phyloP scores from a whole-genome alignment of 1,284 basidiomycete species.

The Ceratobasidium sp. region DNA sequence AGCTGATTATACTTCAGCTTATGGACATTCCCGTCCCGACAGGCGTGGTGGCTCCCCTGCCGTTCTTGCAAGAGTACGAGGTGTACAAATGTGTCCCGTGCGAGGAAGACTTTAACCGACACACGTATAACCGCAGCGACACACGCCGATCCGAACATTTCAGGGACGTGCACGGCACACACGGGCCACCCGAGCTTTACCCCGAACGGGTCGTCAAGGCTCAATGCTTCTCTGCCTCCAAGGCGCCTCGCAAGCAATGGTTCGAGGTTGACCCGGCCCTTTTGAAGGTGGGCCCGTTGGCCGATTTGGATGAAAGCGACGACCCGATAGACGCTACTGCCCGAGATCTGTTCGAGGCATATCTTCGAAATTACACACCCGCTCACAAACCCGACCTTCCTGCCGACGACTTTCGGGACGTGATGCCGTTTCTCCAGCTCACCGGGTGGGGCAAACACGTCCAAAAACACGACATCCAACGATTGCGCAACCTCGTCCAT shows the following conservation, averaged over 20 bases:
- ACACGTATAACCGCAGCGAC: not conserved
- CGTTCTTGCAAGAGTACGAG: not conserved
- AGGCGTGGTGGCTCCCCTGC: not conserved
- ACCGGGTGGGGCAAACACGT: not conserved
- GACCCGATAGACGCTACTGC: not conserved
- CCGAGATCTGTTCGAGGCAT: not conserved
- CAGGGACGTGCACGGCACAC: not conserved
- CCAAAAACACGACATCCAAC: too few relatives aligned
- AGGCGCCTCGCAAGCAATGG: not conserved
- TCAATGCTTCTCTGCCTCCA: not conserved
- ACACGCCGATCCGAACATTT: not conserved
- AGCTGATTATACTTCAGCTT: not conserved
- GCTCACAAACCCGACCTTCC: not conserved
- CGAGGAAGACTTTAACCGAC: not conserved
- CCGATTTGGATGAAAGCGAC: not conserved
- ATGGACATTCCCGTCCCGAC: not conserved
- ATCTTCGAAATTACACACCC: not conserved
- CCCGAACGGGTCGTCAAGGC: not conserved
- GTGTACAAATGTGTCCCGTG: not conserved
- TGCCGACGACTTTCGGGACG: not conserved
- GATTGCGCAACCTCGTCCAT: too few relatives aligned
- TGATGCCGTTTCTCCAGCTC: not conserved
- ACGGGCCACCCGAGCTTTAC: not conserved
- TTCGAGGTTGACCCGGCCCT: not conserved
- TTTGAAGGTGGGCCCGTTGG: not conserved